Conservation (phyloP, 768 basidiomycete species). For the Lactarius sp. region DNA sequence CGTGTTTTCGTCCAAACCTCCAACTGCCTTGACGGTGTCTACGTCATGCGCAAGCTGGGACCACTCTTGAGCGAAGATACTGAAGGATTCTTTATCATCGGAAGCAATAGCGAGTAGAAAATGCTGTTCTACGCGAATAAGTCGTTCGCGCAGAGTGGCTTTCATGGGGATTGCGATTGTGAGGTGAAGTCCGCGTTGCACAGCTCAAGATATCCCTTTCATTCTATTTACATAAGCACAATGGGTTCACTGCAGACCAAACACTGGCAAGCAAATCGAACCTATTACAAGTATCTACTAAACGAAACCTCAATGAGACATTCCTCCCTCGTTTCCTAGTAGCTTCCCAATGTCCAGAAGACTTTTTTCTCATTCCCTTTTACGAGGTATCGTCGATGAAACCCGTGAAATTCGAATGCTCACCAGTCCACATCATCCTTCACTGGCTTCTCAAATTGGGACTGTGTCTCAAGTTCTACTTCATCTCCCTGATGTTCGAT, state of each 20-base stretch:
- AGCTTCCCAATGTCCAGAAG: neutral
- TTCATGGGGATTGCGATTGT: conserved; percentile 2
- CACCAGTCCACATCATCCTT: accelerated
- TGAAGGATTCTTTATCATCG: neutral
- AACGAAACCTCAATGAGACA: neutral
- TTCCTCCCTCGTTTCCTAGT: neutral
- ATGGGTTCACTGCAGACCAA: neutral
- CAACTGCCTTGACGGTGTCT: neutral
- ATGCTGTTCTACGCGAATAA: neutral
- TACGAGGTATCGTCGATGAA: neutral
- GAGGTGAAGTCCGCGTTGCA: too few relatives aligned
- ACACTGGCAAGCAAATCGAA: neutral
- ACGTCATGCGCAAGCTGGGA: neutral
- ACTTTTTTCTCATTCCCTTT: neutral
- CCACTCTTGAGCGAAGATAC: neutral
- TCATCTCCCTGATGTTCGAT: neutral
- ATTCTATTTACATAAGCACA: conserved; percentile 19
- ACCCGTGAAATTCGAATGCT: neutral
- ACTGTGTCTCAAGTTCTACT: neutral
- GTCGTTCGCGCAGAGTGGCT: neutral
- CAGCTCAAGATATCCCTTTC: neutral
- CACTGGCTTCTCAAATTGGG: neutral
- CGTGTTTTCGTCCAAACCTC: neutral
- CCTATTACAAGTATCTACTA: too few relatives aligned
- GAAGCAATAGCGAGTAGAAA: conserved; percentile 3